These are phyloP conservation scores for Marasmius sp. DNA, from an alignment of 1,284 basidiomycete species.

Conservation along the genomic window DNA sequence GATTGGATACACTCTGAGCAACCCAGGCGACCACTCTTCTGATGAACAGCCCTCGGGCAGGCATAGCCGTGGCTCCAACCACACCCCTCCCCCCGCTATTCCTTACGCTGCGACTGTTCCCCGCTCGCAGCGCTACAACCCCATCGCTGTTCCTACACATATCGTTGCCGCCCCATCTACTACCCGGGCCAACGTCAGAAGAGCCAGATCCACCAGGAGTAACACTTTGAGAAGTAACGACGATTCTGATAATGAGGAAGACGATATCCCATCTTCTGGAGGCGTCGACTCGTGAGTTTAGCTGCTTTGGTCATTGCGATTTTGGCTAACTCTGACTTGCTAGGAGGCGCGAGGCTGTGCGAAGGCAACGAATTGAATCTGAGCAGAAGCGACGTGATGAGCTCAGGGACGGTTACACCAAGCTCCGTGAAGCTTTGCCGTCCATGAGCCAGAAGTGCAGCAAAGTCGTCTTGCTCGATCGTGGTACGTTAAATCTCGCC, in stretches of 20 bases:
- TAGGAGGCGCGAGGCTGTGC: slow-evolving; percentile 79
- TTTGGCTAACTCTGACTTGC: slow-evolving; percentile 1
- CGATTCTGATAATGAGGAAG: slow-evolving; percentile 61
- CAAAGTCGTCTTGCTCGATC: slow-evolving; percentile 84
- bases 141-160: slow-evolving; percentile 52
- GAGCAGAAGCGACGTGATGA: slow-evolving; percentile 86
- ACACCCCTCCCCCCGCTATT: slow-evolving; percentile 56
- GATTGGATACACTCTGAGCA: slow-evolving; percentile 60
- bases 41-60: slow-evolving; percentile 57
- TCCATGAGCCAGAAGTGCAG: slow-evolving; percentile 85
- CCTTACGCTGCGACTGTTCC: slow-evolving; percentile 59
- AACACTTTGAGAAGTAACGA: slow-evolving; percentile 37
- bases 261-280: slow-evolving; percentile 52
- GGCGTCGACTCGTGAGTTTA: slow-evolving; percentile 49
- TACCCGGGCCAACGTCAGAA: slow-evolving; percentile 33
- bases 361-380: slow-evolving; percentile 83
- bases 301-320: background rate
- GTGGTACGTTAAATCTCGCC: slow-evolving; percentile 50
- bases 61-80: slow-evolving; percentile 64
- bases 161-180: slow-evolving; percentile 44
- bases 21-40: slow-evolving; percentile 65
- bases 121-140: slow-evolving; percentile 73
- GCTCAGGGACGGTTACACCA: slow-evolving; percentile 82
- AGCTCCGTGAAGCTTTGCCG: slow-evolving; percentile 83
- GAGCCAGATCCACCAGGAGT: slow-evolving; percentile 31